phyloP scores from a whole-genome alignment of 139 green algal genomes.

The Chlamydomonas sp. region DNA sequence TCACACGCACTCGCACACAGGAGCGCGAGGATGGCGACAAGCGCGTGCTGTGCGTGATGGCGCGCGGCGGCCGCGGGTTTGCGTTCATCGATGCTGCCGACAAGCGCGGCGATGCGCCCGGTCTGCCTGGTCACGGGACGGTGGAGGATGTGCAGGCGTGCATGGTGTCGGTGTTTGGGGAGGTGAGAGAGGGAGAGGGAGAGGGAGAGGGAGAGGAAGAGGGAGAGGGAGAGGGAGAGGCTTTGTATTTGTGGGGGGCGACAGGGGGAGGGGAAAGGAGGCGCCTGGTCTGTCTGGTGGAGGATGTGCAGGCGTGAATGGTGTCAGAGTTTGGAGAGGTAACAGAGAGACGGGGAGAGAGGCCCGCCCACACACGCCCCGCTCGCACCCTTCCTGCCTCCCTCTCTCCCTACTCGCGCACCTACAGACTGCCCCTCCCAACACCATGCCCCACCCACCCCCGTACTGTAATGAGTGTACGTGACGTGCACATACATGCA shows the following conservation, averaged over 20 bases:
- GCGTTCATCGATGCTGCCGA: conserved; percentile 52
- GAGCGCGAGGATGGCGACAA: conserved; percentile 51
- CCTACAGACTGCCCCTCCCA: too few relatives aligned
- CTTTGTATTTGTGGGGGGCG: too few relatives aligned
- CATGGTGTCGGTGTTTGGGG: conserved; percentile 32
- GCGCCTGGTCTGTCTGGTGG: background rate
- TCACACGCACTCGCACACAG: too few relatives aligned
- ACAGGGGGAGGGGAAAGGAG: background rate
- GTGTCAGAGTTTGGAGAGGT: background rate
- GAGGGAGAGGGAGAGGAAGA: background rate
- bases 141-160: conserved; percentile 35
- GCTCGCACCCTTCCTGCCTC: too few relatives aligned
- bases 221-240: too few relatives aligned
- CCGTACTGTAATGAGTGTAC: too few relatives aligned
- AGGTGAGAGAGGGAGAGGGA: too few relatives aligned
- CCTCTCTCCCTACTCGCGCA: too few relatives aligned
- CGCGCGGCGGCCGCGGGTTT: conserved; percentile 37
- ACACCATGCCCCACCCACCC: too few relatives aligned
- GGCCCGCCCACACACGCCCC: too few relatives aligned
- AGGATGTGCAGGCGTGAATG: background rate
- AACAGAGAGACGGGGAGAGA: too few relatives aligned
- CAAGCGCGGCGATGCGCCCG: conserved; percentile 23
- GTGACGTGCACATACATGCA: too few relatives aligned
- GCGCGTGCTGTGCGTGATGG: conserved; percentile 47
- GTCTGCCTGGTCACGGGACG: conserved; percentile 33